A percentile compares a stretch with the other conserved stretches of the same genome.
These are phyloP conservation scores for Penicillium decumbens DNA, from an alignment of 2,329 filamentous ascomycete genomes.

Conservation along the genomic window DNA sequence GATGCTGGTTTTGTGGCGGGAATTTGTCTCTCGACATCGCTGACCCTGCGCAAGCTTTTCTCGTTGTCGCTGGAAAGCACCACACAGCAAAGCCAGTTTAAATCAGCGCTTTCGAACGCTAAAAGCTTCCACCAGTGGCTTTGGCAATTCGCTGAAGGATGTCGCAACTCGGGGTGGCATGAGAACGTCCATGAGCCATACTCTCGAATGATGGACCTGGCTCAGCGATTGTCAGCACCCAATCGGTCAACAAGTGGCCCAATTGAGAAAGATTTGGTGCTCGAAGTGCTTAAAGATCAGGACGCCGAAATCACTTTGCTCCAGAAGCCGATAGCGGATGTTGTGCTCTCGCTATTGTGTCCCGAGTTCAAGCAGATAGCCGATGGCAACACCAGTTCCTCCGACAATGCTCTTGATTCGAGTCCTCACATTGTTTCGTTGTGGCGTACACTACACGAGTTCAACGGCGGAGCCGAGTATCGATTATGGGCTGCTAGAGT, in stretches of 20 bases:
- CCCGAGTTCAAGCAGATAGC: constrained; percentile 63
- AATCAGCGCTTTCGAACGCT: constrained; percentile 69
- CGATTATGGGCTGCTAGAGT: constrained; percentile 80
- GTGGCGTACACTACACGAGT: constrained; percentile 69
- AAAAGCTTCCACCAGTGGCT: constrained; percentile 76
- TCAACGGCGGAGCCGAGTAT: constrained; percentile 62
- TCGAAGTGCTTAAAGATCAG: constrained; percentile 75
- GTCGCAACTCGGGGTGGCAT: constrained; percentile 51
- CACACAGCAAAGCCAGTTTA: constrained; percentile 79
- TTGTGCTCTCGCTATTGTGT: constrained; percentile 54
- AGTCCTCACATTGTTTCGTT: constrained; percentile 60
- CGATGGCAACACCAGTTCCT: constrained; percentile 59
- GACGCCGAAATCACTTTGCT: constrained; percentile 60
- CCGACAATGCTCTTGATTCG: constrained; percentile 64
- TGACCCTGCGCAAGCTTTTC: constrained; percentile 72
- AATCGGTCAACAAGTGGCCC: constrained; percentile 66
- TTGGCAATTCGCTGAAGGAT: constrained; percentile 61
- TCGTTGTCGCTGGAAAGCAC: constrained; percentile 70
- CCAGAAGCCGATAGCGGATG: constrained; percentile 59
- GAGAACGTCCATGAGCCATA: constrained; percentile 55
- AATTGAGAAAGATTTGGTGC: constrained; percentile 72
- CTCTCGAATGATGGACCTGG: constrained; percentile 62
- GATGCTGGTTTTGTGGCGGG: constrained; percentile 75
- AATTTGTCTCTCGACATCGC: constrained; percentile 70
- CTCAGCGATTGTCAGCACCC: constrained; percentile 61